Percentiles rank a stretch among this genome's conserved stretches.
phyloP scores from a whole-genome alignment of 2,329 filamentous ascomycete genomes.

The Colletotrichum shisoi region DNA sequence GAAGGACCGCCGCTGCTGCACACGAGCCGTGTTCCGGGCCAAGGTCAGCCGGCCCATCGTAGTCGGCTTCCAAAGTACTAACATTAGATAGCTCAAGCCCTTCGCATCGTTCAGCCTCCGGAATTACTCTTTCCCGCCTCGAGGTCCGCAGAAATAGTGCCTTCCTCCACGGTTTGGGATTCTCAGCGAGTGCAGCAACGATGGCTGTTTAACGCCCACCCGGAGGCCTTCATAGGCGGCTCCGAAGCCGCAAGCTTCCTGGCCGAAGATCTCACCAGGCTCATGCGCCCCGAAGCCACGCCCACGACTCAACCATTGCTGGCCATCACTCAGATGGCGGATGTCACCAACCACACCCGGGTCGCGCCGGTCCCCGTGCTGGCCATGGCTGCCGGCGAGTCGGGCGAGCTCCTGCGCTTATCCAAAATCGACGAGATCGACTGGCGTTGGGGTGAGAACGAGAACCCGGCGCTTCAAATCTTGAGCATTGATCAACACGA shows the following conservation, averaged over 20 bases:
- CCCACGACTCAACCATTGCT: conserved; percentile 52
- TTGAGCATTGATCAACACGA: conserved; percentile 53
- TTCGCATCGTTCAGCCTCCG: conserved; percentile 28
- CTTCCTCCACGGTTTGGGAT: conserved; percentile 20
- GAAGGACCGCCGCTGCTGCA: conserved; percentile 38
- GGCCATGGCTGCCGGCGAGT: conserved; percentile 63
- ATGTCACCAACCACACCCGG: conserved; percentile 48
- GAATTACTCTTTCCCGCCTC: conserved; percentile 29
- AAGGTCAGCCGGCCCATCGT: conserved; percentile 18
- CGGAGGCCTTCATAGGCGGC: conserved; percentile 58
- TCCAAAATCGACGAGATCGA: conserved; percentile 58
- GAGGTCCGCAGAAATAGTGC: conserved; percentile 15
- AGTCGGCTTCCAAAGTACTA: neutral
- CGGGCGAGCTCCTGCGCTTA: conserved; percentile 66
- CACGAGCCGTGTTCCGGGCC: conserved; percentile 31
- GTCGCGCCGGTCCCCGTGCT: conserved; percentile 49
- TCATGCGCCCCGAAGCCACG: conserved; percentile 44
- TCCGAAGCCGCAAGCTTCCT: conserved; percentile 47
- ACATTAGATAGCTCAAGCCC: conserved; percentile 16
- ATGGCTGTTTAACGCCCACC: conserved; percentile 62
- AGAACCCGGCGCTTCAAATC: conserved; percentile 57
- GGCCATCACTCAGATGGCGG: conserved; percentile 63
- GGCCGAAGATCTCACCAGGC: conserved; percentile 49
- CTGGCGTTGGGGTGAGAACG: conserved; percentile 62
- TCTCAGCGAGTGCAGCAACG: conserved; percentile 49